Evolutionary conservation across 2,329 filamentous ascomycete genomes (phyloP).

Genomic region (Alternaria dauci): DNA sequence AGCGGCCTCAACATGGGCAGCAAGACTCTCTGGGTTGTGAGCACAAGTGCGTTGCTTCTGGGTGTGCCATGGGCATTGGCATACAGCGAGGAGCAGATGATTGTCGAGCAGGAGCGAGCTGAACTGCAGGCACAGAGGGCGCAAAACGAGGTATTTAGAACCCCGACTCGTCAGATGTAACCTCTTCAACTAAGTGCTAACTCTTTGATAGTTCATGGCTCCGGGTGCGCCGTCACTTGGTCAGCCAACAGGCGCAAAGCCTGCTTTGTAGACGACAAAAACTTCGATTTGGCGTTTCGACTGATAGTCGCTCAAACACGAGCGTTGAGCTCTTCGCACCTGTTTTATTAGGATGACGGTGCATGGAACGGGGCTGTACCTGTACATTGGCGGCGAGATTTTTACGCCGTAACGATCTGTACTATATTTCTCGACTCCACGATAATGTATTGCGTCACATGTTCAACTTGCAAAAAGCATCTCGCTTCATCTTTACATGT

Average conservation of each 20-base stretch:
- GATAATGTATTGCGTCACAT: slow-evolving; percentile 34
- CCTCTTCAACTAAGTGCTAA: slow-evolving; percentile 18
- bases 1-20: slow-evolving; percentile 75
- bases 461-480: not conserved
- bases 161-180: not conserved
- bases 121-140: slow-evolving; percentile 94
- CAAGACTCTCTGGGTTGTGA: slow-evolving; percentile 89
- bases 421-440: slow-evolving; percentile 43
- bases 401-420: slow-evolving; percentile 28
- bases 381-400: slow-evolving; percentile 24
- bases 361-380: slow-evolving; percentile 19
- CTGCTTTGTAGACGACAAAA: slow-evolving; percentile 43
- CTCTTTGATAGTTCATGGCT: slow-evolving; percentile 41
- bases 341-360: slow-evolving; percentile 34
- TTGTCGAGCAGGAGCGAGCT: slow-evolving; percentile 97
- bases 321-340: slow-evolving; percentile 24
- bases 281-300: slow-evolving; percentile 3
- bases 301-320: slow-evolving; percentile 3
- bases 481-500: slow-evolving; percentile 7
- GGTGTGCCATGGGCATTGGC: slow-evolving; percentile 94
- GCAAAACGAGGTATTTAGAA: slow-evolving; percentile 67
- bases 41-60: slow-evolving; percentile 86
- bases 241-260: slow-evolving; percentile 40
- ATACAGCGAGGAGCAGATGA: slow-evolving; percentile 94
- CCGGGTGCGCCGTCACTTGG: slow-evolving; percentile 37